A percentile compares a stretch with the other conserved stretches of the same genome.
Evolutionary conservation across 23 red algal species (phyloP).

Genomic region (Agarophyton chilense): DNA sequence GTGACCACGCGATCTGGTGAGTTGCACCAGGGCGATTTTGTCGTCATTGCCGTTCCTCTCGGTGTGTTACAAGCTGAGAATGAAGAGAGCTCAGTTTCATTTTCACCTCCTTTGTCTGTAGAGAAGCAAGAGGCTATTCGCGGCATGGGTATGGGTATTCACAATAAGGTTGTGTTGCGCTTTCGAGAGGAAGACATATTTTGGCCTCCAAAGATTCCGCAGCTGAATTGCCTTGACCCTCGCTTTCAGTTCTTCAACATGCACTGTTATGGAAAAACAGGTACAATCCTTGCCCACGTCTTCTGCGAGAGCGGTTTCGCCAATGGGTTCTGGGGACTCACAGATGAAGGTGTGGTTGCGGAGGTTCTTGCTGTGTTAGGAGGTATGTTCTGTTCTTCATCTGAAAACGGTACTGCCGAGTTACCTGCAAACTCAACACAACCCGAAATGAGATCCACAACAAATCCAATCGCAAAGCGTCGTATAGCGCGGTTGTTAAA

Average conservation of each 20-base stretch:
- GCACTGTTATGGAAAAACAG: conserved; percentile 64
- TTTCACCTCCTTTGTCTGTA: conserved; percentile 47
- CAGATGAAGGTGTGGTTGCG: conserved; percentile 35
- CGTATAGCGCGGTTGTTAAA: conserved; percentile 22
- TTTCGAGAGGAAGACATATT: conserved; percentile 64
- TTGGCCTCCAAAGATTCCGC: conserved; percentile 56
- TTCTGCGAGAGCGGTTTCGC: conserved; percentile 63
- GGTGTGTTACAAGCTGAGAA: conserved; percentile 31
- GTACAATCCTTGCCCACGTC: conserved; percentile 41
- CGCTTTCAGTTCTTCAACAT: conserved; percentile 74
- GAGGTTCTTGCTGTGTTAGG: conserved; percentile 47
- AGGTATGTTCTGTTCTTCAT: conserved; percentile 57
- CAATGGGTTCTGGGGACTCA: conserved; percentile 15
- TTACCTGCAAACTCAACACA: background rate
- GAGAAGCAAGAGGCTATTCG: conserved; percentile 43
- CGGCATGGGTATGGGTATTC: conserved; percentile 66
- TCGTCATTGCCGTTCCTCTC: conserved; percentile 59
- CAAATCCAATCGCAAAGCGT: background rate
- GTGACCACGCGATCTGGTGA: conserved; percentile 48
- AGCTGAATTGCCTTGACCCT: conserved; percentile 64
- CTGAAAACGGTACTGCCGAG: background rate
- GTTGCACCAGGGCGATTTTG: conserved; percentile 49
- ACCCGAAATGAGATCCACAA: background rate
- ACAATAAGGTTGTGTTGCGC: conserved; percentile 63
- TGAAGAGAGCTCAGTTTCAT: conserved; percentile 50